phyloP scores from a whole-genome alignment of 2,329 filamentous ascomycete genomes.

The Fusarium pilosicola region DNA sequence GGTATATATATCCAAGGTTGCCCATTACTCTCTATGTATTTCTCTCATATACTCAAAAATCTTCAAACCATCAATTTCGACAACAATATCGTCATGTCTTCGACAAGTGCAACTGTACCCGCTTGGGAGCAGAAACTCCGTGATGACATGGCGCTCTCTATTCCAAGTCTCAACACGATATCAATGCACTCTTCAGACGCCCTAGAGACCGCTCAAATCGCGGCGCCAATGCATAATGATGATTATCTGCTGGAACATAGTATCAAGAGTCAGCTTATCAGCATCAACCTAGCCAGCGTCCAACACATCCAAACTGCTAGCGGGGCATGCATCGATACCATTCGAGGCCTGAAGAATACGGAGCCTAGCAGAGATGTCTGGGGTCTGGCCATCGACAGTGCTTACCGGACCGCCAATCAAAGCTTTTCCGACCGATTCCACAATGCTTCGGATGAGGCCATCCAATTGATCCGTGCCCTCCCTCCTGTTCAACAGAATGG shows the following conservation, averaged over 20 bases:
- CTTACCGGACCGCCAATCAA: fast-evolving
- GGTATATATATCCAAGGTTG: background rate
- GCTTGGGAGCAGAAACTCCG: background rate
- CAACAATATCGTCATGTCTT: fast-evolving
- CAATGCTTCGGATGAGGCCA: background rate
- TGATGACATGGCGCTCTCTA: fast-evolving
- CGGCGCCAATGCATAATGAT: fast-evolving
- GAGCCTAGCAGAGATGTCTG: background rate
- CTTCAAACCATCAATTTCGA: fast-evolving
- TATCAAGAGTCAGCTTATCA: fast-evolving
- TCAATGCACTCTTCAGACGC: background rate
- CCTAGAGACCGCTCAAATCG: fast-evolving
- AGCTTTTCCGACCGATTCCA: too few relatives aligned
- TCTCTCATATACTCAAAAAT: fast-evolving
- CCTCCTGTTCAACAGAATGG: fast-evolving
- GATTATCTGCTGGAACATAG: fast-evolving
- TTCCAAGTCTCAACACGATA: background rate
- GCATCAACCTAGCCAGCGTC: fast-evolving
- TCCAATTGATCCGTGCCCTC: fast-evolving
- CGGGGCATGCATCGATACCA: background rate
- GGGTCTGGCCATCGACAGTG: fast-evolving
- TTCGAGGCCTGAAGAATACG: fast-evolving
- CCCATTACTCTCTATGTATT: background rate
- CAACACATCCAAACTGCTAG: fast-evolving
- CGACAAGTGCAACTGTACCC: background rate